Conservation (phyloP, 2,329 filamentous ascomycete species). For the Metarhizium guizhouense region DNA sequence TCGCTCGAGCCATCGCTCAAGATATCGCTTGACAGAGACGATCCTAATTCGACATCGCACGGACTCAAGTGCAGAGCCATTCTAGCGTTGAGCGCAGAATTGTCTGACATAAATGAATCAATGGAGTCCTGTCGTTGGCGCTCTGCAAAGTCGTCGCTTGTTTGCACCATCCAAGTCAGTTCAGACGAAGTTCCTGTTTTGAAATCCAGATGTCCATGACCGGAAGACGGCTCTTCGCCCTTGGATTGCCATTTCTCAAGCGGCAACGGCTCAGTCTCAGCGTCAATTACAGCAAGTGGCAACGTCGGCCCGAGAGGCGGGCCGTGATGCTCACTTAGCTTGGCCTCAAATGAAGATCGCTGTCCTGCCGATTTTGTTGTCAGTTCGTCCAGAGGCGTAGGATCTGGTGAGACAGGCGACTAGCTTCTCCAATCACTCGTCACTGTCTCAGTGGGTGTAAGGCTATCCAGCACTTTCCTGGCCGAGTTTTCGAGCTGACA, state of each 20-base stretch:
- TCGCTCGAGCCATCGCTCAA: not conserved
- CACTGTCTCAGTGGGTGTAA: not conserved
- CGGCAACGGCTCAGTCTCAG: not conserved
- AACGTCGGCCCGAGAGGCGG: not conserved
- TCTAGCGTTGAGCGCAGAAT: not conserved
- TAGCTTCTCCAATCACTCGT: not conserved
- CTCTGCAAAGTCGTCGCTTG: not conserved
- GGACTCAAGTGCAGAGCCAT: not conserved
- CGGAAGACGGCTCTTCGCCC: not conserved
- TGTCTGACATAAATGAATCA: not conserved
- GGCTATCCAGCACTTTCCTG: not conserved
- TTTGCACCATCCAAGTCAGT: not conserved
- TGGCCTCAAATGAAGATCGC: not conserved
- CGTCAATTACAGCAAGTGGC: not conserved
- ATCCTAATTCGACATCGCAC: not conserved
- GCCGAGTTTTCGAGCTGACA: not conserved
- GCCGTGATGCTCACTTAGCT: conserved; percentile 1
- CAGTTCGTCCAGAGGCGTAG: not conserved
- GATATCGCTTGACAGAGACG: not conserved
- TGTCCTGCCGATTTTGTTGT: not conserved
- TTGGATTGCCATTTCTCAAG: not conserved
- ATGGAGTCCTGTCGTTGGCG: not conserved
- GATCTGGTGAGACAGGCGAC: not conserved
- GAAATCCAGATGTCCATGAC: not conserved
- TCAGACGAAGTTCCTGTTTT: not conserved